Percentiles rank a stretch among this genome's conserved stretches.
These are phyloP conservation scores for Colletotrichum graminicola DNA, from an alignment of 2,329 filamentous ascomycete genomes.

Conservation along the genomic window DNA sequence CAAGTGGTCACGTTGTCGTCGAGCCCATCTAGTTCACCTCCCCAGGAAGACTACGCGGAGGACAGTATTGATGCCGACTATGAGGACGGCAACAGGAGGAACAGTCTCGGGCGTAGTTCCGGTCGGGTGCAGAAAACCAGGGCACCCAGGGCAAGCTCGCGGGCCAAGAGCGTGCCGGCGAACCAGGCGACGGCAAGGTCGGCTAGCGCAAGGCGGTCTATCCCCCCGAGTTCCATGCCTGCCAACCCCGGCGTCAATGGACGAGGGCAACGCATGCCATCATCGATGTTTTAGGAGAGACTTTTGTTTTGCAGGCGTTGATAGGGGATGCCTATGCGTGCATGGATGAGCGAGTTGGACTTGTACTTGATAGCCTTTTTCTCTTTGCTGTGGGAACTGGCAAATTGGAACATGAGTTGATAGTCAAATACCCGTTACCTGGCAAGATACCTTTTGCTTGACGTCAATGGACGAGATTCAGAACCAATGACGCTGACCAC, in stretches of 20 bases:
- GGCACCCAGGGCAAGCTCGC: not conserved
- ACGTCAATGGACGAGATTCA: not conserved
- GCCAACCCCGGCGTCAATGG: conserved; percentile 1
- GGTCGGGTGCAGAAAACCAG: conserved; percentile 45
- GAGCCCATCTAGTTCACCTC: conserved; percentile 35
- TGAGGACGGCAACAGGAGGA: conserved; percentile 40
- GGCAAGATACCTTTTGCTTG: not conserved
- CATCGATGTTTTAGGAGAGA: conserved; percentile 19
- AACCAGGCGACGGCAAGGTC: not conserved
- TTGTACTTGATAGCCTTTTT: conserved; percentile 8
- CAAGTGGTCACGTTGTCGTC: conserved; percentile 51
- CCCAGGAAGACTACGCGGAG: conserved; percentile 54
- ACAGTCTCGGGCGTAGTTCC: conserved; percentile 35
- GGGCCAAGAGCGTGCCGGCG: conserved; percentile 32
- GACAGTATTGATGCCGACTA: conserved; percentile 55
- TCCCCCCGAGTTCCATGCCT: conserved; percentile 18
- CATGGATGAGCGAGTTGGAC: not conserved
- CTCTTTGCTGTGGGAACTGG: not conserved
- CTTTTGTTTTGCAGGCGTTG: not conserved
- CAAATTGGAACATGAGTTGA: not conserved
- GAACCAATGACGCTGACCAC: not conserved
- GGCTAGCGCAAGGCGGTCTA: conserved; percentile 5
- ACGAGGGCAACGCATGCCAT: conserved; percentile 18
- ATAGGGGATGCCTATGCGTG: not conserved
- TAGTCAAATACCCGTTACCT: conserved; percentile 25